These are phyloP conservation scores for Aspergillus arachidicola DNA, from an alignment of 2,329 filamentous ascomycete species.

Conservation along the genomic window DNA sequence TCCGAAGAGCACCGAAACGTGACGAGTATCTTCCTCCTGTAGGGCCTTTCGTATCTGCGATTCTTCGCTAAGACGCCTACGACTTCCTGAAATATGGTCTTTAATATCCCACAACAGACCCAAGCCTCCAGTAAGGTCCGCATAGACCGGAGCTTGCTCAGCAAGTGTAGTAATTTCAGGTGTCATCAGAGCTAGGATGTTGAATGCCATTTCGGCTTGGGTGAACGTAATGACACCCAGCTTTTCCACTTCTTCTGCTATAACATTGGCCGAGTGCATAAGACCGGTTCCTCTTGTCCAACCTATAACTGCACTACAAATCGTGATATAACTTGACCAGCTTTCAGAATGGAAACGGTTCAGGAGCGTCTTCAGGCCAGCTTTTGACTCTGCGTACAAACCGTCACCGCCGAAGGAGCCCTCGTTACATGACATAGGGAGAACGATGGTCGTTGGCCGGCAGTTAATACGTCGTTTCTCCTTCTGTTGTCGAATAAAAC, in stretches of 20 bases:
- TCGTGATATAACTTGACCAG: conserved; percentile 35
- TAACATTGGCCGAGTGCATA: conserved; percentile 47
- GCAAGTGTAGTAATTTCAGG: conserved; percentile 32
- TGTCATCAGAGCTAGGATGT: conserved; percentile 41
- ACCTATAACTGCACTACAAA: conserved; percentile 48
- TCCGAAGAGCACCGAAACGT: conserved; percentile 8
- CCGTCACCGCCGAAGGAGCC: conserved; percentile 49
- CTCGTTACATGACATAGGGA: conserved; percentile 50
- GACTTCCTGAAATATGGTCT: conserved; percentile 22
- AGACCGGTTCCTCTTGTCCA: conserved; percentile 51
- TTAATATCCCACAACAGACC: conserved; percentile 32
- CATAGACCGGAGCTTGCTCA: conserved; percentile 39
- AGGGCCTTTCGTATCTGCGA: conserved; percentile 26
- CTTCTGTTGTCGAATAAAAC: conserved; percentile 28
- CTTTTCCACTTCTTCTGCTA: conserved; percentile 43
- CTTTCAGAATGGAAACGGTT: conserved; percentile 22
- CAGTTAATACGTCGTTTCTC: conserved; percentile 23
- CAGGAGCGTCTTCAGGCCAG: conserved; percentile 34
- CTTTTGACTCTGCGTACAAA: conserved; percentile 50
- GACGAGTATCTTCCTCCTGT: conserved; percentile 21
- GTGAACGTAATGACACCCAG: conserved; percentile 45
- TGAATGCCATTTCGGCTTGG: conserved; percentile 45
- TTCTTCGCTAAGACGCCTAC: conserved; percentile 21
- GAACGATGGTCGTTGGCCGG: conserved; percentile 42
- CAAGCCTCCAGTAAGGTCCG: conserved; percentile 45